A percentile compares a stretch with the other conserved stretches of the same genome.
These are phyloP conservation scores for Colletotrichum eleusines DNA, from an alignment of 2,329 filamentous ascomycete species.

Conservation along the genomic window DNA sequence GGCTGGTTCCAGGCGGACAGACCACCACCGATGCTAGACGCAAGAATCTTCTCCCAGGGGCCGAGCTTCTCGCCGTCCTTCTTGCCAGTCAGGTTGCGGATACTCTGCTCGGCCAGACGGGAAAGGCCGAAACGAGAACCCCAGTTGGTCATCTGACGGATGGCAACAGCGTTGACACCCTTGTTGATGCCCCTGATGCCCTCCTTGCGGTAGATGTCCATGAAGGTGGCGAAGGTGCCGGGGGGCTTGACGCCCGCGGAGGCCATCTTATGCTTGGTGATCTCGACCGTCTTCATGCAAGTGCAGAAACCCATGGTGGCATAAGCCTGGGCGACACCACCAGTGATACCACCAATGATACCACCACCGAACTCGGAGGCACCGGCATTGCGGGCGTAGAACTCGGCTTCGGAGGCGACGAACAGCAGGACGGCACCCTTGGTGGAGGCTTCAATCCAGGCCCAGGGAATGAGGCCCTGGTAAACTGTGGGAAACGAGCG, in stretches of 20 bases:
- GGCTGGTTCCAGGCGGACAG: conserved; percentile 99
- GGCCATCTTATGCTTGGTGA: conserved; percentile 97
- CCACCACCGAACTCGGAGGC: conserved; percentile 89
- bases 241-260: conserved; percentile 84
- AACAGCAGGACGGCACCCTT: conserved; percentile 99
- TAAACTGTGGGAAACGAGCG: conserved; percentile 75
- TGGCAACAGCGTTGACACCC: conserved; percentile 98
- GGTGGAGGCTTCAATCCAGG: conserved; percentile 99
- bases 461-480: conserved; percentile 99
- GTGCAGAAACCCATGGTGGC: conserved; percentile 99
- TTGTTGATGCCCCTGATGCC: conserved; percentile 97
- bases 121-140: conserved; percentile 95
- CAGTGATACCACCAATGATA: conserved; percentile 90
- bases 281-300: conserved; percentile 99
- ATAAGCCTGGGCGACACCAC: conserved; percentile 97
- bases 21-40: conserved; percentile 89
- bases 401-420: conserved; percentile 98
- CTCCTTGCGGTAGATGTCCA: conserved; percentile 95
- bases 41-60: conserved; percentile 88
- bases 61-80: conserved; percentile 81
- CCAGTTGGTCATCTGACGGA: conserved; percentile 99
- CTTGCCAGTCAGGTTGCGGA: conserved; percentile 84
- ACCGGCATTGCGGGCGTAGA: conserved; percentile 86
- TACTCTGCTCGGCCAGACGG: conserved; percentile 89
- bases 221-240: conserved; percentile 95